Evolutionary conservation across 2,329 filamentous ascomycete species (phyloP), one percentile per base, ranked within the genome.

Genomic region (Blastomyces emzantsi): DNA sequence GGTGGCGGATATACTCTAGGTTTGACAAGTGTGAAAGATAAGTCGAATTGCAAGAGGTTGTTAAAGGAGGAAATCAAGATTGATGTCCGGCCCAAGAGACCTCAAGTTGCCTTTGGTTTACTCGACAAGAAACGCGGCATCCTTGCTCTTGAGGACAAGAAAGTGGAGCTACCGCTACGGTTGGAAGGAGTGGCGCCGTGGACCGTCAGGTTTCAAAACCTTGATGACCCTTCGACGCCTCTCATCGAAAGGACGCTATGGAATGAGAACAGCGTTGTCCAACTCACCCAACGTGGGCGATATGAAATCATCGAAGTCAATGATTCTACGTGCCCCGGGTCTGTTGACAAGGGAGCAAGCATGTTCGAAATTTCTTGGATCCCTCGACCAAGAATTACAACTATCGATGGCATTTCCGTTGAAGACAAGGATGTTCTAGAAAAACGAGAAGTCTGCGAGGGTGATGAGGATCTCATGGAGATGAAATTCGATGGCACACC

Each of bases 1-100:
- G 94, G 94, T 65, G 94, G 94, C 62, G 92, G 97, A 71, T 97
- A 97, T 74, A 90, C 89, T 13, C 78, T 99, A 65, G 87, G 92
- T 57, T 80, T 99, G 65, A 91, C 88, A 62, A 93, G 88, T 69
- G 85, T 99, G 63, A 90, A 91, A 68, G 94, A 99, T 72, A 87
- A 84, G 72, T 88, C 90, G 63, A 89, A 88, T 52, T 99, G 94
- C 77, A 92, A 92, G 70, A 90, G 90, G 62, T 88, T 89, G 72
- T 77, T 97, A 63, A 89, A 94, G 70, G 89, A 94, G 64, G 90
- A 93, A 73, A 83, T 88, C 62, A 93, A 90, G 76, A 89, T 99
- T 65, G 85, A 87, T 15, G 94, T 97, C 60, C 86, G 92, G 60
- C 88, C 92, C 63, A 93, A 97, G 76, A 88, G 90, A 68, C 94